Base-by-base conservation (phyloP, 192 early-diverging fungal species). In the Endogone sp. region DNA sequence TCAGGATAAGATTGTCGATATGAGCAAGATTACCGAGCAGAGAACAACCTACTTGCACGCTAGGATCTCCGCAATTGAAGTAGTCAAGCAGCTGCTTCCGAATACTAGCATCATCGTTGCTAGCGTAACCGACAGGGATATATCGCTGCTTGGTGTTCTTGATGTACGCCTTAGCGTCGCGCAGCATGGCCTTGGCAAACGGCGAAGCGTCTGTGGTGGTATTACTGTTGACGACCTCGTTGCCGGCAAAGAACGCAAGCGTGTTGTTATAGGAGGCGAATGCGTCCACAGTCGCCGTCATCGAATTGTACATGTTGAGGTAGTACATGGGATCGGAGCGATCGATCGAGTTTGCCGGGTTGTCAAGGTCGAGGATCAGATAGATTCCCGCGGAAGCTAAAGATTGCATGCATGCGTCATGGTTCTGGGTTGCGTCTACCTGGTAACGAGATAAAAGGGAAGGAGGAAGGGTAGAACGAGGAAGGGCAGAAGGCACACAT, bases 81-180 rank as follows among this genome's bases (percentile, higher is more conserved):
- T 90, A 93, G 31, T 71, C 82, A 70, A 86, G 78, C 62, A 91
- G 79, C 37, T 82, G 76, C 69, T 81, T 80, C 62, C 89, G 84
- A 69, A 93, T 89, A 60, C 82, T 80, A 6, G 83, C 75, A 63
- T 90, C 90, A 67, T 93, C 91, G 75, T 91, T 90, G 71, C 86
- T 83, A 8, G 90, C 88, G 64, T 93, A 93, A 9, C 91, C 91
- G 13, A 93, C 89, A 21, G 91, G 88, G 63, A 88, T 88, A 59
- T 74, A 70, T 37, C 85, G 82, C 2, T 66, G 59, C 63, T 81
- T 79, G 30, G 71, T 76, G 2, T 66, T 28, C 64, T 77, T 79
- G 54, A 91, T 81, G 54, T 90, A 89, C 11, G 71, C 76, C 72
- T 88, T 89, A 3, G 82, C 76, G 65, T 93, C 91, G 49, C 91